These are phyloP conservation scores for Ophiostoma quercus DNA, from an alignment of 2,329 filamentous ascomycete species.

Conservation along the genomic window DNA sequence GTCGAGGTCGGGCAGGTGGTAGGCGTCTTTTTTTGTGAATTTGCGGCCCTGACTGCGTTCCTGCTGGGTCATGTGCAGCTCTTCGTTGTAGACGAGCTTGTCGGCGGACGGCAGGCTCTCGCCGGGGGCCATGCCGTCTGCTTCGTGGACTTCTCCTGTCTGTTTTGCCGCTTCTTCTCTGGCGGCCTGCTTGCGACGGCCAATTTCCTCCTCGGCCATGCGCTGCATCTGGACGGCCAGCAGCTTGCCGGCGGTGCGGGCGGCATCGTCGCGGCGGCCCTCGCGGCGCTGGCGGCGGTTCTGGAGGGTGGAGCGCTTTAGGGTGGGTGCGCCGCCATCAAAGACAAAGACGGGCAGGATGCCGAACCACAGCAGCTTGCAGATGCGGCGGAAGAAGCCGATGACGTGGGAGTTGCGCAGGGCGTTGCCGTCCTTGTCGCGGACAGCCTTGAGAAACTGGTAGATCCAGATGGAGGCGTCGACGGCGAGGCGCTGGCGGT, in stretches of 20 bases:
- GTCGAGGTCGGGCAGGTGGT: conserved; percentile 85
- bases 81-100: conserved; percentile 83
- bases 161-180: conserved; percentile 37
- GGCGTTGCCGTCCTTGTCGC: conserved; percentile 96
- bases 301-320: conserved; percentile 88
- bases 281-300: conserved; percentile 74
- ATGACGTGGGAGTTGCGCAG: conserved; percentile 93
- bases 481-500: conserved; percentile 91
- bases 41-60: conserved; percentile 69
- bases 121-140: conserved; percentile 51
- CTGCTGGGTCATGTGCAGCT: conserved; percentile 71
- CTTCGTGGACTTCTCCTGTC: conserved; percentile 33
- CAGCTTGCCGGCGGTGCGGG: conserved; percentile 82
- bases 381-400: conserved; percentile 96
- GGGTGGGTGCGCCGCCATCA: conserved; percentile 83
- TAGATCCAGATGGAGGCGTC: conserved; percentile 99
- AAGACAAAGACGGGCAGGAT: conserved; percentile 98
- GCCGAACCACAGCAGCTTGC: conserved; percentile 93
- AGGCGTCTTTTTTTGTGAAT: conserved; percentile 89
- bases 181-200: conserved; percentile 50
- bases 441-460: conserved; percentile 97
- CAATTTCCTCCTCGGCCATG: conserved; percentile 76
- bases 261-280: conserved; percentile 86
- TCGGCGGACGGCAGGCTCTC: conserved; percentile 62
- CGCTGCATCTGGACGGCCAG: conserved; percentile 92